Evolutionary conservation across 257 asterid genomes (phyloP).

Genomic region (Rubia yunnanensis): DNA sequence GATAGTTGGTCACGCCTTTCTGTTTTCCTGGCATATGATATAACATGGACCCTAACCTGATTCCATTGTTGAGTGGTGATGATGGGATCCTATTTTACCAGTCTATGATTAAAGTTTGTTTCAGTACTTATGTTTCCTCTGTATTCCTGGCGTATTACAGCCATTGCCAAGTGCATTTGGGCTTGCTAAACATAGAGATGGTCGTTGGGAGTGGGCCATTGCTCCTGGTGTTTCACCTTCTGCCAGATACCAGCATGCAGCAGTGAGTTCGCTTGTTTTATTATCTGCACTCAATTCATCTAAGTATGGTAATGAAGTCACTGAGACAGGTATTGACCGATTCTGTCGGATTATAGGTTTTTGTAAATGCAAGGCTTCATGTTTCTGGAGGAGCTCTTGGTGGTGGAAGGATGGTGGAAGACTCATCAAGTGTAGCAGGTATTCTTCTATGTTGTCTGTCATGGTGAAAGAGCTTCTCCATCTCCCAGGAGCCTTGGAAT

Average conservation of each 20-base stretch:
- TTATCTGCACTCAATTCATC: neutral
- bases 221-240: conserved; percentile 99
- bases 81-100: neutral
- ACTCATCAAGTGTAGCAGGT: conserved; percentile 99
- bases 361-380: conserved; percentile 97
- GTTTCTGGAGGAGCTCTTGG: conserved; percentile 99
- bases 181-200: conserved; percentile 99
- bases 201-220: conserved; percentile 99
- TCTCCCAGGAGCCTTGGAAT: neutral
- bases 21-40: neutral
- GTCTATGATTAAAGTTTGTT: neutral
- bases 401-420: conserved; percentile 99
- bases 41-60: neutral
- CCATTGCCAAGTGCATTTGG: conserved; percentile 98
- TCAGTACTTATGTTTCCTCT: neutral
- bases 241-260: conserved; percentile 98
- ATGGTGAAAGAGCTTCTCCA: neutral
- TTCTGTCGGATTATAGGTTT: conserved; percentile 47
- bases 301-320: neutral
- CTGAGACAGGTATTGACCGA: conserved; percentile 1
- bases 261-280: conserved; percentile 42
- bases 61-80: neutral
- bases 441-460: conserved; percentile 10
- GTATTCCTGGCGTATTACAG: conserved; percentile 33
- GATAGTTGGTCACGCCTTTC: neutral